phyloP scores from a whole-genome alignment of 768 basidiomycete genomes.

The Galerina sulciceps region DNA sequence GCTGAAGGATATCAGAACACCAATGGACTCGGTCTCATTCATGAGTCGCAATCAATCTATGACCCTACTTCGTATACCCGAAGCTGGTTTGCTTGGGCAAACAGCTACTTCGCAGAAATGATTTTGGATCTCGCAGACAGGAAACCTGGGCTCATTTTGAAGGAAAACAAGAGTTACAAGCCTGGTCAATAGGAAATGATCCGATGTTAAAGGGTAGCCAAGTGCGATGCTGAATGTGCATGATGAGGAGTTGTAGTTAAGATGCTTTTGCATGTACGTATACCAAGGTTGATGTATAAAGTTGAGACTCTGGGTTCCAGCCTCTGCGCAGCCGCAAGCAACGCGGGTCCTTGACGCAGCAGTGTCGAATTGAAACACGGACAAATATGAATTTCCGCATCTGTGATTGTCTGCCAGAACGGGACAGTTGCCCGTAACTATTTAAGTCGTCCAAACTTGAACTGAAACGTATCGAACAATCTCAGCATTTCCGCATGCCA shows the following conservation, averaged over 20 bases:
- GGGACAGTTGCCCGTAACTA: conserved; percentile 15
- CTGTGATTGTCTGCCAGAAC: conserved; percentile 25
- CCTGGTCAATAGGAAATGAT: conserved; percentile 42
- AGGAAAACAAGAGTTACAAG: conserved; percentile 56
- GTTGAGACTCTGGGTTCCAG: background rate
- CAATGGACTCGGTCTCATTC: conserved; percentile 73
- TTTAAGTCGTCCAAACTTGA: conserved; percentile 20
- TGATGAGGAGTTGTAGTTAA: background rate
- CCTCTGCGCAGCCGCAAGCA: background rate
- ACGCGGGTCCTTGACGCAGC: conserved; percentile 10
- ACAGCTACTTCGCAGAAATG: conserved; percentile 86
- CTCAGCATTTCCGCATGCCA: conserved; percentile 21
- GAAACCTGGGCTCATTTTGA: conserved; percentile 72
- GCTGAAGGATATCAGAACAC: conserved; percentile 55
- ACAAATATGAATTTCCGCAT: conserved; percentile 22
- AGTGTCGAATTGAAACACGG: conserved; percentile 14
- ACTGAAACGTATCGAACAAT: conserved; percentile 21
- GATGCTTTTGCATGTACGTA: background rate
- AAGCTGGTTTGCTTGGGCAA: conserved; percentile 84
- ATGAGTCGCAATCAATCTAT: conserved; percentile 75
- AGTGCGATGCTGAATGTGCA: background rate
- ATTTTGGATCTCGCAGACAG: conserved; percentile 74
- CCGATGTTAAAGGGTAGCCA: background rate
- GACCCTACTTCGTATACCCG: conserved; percentile 61
- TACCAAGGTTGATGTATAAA: background rate